A percentile compares a stretch with the other conserved stretches of the same genome.
Conservation (phyloP, 305 asterid genomes). For the Solanum hybrid region DNA sequence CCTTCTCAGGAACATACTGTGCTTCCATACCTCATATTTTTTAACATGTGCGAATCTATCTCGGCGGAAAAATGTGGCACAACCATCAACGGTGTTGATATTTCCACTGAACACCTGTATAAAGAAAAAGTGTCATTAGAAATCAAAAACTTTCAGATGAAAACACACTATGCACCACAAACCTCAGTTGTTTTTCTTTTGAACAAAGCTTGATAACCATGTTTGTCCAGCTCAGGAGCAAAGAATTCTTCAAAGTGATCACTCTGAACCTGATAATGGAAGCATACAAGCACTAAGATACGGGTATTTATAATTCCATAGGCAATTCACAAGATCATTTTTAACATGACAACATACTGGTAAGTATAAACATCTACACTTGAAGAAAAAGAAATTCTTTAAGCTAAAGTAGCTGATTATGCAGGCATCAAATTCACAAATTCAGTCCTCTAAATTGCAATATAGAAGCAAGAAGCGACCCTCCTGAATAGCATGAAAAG, state of each 20-base stretch:
- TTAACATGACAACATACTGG: neutral
- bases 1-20: neutral
- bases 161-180: slow-evolving; percentile 20
- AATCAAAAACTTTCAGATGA: slow-evolving; percentile 2
- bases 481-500: neutral
- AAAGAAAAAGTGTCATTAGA: slow-evolving; percentile 6
- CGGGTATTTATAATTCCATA: neutral
- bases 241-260: slow-evolving; percentile 89
- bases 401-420: neutral
- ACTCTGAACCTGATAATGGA: slow-evolving; percentile 60
- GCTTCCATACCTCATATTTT: slow-evolving; percentile 71
- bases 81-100: slow-evolving; percentile 55
- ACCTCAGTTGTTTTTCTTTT: slow-evolving; percentile 86
- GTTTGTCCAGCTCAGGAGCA: slow-evolving; percentile 95
- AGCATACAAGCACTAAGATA: slow-evolving; percentile 1
- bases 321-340: neutral
- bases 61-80: slow-evolving; percentile 96
- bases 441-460: neutral
- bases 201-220: slow-evolving; percentile 89
- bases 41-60: slow-evolving; percentile 89
- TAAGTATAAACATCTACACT: neutral
- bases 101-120: slow-evolving; percentile 61
- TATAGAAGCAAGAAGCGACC: neutral
- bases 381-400: neutral
- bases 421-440: neutral